Evolutionary conservation across 1,284 basidiomycete species (phyloP).

Genomic region (Anthracocystis panici-leucophaei): DNA sequence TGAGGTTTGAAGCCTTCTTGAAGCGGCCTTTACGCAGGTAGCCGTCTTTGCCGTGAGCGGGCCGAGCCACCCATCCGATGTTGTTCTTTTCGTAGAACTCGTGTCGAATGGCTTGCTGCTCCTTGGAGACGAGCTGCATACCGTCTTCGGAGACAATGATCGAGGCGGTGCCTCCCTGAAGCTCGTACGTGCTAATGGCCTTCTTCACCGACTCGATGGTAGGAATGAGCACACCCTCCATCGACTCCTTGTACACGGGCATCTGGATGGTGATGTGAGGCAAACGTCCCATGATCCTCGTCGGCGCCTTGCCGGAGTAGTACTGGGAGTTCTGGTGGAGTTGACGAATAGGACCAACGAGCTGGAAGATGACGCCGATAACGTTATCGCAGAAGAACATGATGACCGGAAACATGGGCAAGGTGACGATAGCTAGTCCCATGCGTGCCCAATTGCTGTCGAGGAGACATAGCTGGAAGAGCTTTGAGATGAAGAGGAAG

Average conservation of each 20-base stretch:
- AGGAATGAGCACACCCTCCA: constrained; percentile 73
- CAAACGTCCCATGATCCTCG: constrained; percentile 77
- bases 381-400: constrained; percentile 76
- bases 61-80: constrained; percentile 85
- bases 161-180: constrained; percentile 81
- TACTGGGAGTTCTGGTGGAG: constrained; percentile 71
- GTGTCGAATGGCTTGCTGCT: constrained; percentile 77
- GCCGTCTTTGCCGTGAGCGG: constrained; percentile 77
- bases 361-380: constrained; percentile 70
- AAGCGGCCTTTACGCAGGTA: constrained; percentile 87
- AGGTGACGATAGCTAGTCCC: constrained; percentile 73
- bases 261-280: constrained; percentile 82
- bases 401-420: constrained; percentile 78
- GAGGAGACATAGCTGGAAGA: constrained; percentile 78
- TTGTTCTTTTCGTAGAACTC: constrained; percentile 80
- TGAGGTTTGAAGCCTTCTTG: constrained; percentile 92
- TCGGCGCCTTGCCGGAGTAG: constrained; percentile 70
- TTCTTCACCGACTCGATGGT: constrained; percentile 84
- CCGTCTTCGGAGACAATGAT: constrained; percentile 85
- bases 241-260: constrained; percentile 79
- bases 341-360: constrained; percentile 75
- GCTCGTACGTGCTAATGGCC: constrained; percentile 86
- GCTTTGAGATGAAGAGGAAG: constrained; percentile 75
- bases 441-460: constrained; percentile 78
- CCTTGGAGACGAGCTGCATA: constrained; percentile 75